Evolutionary conservation across 2,329 filamentous ascomycete genomes (phyloP).

Genomic region (Furcasterigmium sp.): DNA sequence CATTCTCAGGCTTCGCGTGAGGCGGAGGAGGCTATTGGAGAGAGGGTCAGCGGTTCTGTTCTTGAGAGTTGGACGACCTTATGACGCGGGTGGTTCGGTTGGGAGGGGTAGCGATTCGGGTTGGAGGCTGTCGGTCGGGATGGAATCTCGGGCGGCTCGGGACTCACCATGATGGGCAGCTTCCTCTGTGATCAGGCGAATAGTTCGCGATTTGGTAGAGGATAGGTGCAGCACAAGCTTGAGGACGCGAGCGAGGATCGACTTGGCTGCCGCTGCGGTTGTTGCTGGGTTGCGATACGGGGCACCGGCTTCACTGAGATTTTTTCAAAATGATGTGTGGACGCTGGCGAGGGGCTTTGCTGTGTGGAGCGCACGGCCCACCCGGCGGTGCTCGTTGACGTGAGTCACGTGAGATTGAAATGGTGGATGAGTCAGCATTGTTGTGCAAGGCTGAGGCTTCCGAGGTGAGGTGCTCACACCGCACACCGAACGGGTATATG

Average conservation of each 20-base stretch:
- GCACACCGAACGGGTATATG: neutral
- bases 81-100: slow-evolving; percentile 42
- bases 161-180: slow-evolving; percentile 34
- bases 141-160: neutral
- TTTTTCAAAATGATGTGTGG: slow-evolving; percentile 43
- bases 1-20: slow-evolving; percentile 98
- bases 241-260: slow-evolving; percentile 24
- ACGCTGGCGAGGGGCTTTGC: slow-evolving; percentile 27
- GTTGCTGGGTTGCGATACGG: slow-evolving; percentile 25
- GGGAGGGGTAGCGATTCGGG: slow-evolving; percentile 10
- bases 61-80: neutral
- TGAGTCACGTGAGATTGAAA: slow-evolving; percentile 24
- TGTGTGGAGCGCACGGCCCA: neutral
- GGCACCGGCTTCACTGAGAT: slow-evolving; percentile 22
- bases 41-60: slow-evolving; percentile 2
- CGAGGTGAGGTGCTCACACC: neutral
- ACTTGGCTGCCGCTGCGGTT: slow-evolving; percentile 33
- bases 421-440: slow-evolving; percentile 20
- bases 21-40: slow-evolving; percentile 76
- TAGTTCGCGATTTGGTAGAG: slow-evolving; percentile 25
- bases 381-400: neutral
- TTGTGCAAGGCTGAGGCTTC: neutral
- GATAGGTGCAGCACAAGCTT: slow-evolving; percentile 31
- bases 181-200: slow-evolving; percentile 36
- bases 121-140: neutral